Evolutionary conservation across 2,329 filamentous ascomycete species (phyloP).

Genomic region (Pyrenophora graminea): DNA sequence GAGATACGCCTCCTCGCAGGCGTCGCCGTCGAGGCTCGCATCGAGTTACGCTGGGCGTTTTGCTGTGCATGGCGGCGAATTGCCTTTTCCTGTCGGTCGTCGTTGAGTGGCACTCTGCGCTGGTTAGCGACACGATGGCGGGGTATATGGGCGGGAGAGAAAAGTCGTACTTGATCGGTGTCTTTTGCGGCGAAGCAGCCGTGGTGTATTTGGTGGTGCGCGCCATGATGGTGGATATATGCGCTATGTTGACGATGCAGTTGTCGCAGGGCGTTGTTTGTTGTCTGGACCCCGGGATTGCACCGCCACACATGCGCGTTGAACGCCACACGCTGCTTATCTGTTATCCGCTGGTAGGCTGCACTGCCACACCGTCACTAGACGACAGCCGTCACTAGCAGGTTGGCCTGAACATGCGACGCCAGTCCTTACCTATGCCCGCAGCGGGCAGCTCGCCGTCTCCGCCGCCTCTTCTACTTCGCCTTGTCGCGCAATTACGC

Average conservation of each 20-base stretch:
- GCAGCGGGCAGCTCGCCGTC: not conserved
- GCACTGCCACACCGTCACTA: not conserved
- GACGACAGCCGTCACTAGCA: not conserved
- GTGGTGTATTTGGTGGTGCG: slow-evolving; percentile 55
- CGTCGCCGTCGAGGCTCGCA: slow-evolving; percentile 74
- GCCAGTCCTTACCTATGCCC: not conserved
- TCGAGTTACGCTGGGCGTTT: slow-evolving; percentile 88
- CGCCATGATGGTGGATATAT: slow-evolving; percentile 52
- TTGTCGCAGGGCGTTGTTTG: slow-evolving; percentile 6
- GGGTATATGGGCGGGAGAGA: not conserved
- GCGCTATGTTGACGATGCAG: slow-evolving; percentile 15
- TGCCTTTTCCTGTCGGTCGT: slow-evolving; percentile 91
- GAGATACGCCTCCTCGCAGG: slow-evolving; percentile 68
- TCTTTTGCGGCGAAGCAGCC: slow-evolving; percentile 56
- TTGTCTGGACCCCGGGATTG: not conserved
- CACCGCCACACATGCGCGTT: not conserved
- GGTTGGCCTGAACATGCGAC: too few species aligned
- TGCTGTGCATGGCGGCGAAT: slow-evolving; percentile 85
- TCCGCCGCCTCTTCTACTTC: not conserved
- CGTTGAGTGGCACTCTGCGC: slow-evolving; percentile 86
- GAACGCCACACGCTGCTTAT: too few species aligned
- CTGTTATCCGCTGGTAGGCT: not conserved
- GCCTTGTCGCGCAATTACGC: not conserved
- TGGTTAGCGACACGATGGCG: slow-evolving; percentile 1
- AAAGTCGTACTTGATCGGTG: slow-evolving; percentile 34